Conservation (phyloP, 2,329 filamentous ascomycete species). For the Paraphoma sp. region DNA sequence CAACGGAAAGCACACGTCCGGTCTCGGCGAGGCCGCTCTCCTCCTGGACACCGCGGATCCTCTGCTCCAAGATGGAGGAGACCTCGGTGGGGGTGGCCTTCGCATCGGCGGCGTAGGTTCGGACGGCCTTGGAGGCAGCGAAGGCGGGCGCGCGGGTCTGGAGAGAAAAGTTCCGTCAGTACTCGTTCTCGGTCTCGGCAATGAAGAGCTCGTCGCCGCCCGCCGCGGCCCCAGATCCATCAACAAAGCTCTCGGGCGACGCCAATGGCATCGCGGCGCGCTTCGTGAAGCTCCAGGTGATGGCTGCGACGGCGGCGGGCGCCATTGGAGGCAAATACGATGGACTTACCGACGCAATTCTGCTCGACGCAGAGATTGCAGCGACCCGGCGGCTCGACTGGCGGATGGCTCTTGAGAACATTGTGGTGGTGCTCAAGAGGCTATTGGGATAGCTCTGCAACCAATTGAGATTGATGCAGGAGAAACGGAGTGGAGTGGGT, state of each 20-base stretch:
- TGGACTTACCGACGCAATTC: conserved; percentile 91
- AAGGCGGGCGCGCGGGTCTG: conserved; percentile 87
- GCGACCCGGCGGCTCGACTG: conserved; percentile 95
- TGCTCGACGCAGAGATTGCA: conserved; percentile 89
- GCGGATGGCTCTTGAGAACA: conserved; percentile 99
- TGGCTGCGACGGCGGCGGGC: conserved; percentile 47
- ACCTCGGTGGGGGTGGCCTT: conserved; percentile 98
- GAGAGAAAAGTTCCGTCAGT: conserved; percentile 57
- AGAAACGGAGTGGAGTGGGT: conserved; percentile 49
- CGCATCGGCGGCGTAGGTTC: conserved; percentile 89
- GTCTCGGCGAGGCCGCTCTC: conserved; percentile 97
- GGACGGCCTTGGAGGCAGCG: conserved; percentile 68
- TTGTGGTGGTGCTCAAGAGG: conserved; percentile 62
- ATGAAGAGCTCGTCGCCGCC: conserved; percentile 40
- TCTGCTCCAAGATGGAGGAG: conserved; percentile 98
- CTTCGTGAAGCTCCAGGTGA: conserved; percentile 44
- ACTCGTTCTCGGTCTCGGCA: conserved; percentile 47
- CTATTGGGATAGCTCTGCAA: conserved; percentile 50
- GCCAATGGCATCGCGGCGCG: conserved; percentile 41
- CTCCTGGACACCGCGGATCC: conserved; percentile 98
- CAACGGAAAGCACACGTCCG: conserved; percentile 96
- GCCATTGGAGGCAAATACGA: conserved; percentile 50
- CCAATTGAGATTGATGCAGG: conserved; percentile 54
- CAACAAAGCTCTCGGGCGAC: conserved; percentile 45
- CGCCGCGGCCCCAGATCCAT: conserved; percentile 25